Percentiles rank a stretch among this genome's conserved stretches.
phyloP scores from a whole-genome alignment of 2,329 filamentous ascomycete genomes.

The Penicillium hesseltinei region DNA sequence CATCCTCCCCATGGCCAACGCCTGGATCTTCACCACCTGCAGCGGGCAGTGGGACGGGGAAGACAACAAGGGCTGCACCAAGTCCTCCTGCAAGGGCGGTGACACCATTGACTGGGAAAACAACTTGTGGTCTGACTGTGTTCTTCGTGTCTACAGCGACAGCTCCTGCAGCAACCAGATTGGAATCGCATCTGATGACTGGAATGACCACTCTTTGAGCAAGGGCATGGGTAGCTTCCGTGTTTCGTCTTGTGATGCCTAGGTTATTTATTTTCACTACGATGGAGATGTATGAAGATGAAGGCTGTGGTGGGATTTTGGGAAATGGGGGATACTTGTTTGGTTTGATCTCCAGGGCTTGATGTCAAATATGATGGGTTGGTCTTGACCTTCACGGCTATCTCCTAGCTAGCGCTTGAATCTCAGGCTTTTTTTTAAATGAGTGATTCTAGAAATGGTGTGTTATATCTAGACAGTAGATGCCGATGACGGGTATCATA shows the following conservation, averaged over 20 bases:
- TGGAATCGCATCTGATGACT: slow-evolving; percentile 10
- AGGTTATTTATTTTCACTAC: background rate
- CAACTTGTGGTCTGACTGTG: slow-evolving; percentile 3
- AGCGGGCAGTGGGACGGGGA: slow-evolving; percentile 12
- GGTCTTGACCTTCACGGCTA: background rate
- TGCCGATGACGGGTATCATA: background rate
- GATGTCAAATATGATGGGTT: background rate
- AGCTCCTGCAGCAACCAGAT: slow-evolving; percentile 6
- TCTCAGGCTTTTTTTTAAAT: background rate
- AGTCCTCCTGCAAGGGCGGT: slow-evolving; percentile 2
- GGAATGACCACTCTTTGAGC: slow-evolving; percentile 7
- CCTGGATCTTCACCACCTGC: slow-evolving; percentile 13
- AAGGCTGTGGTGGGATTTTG: background rate
- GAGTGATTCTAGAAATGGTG: background rate
- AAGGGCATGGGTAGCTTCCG: slow-evolving; percentile 6
- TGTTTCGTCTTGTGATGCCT: background rate
- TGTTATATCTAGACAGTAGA: background rate
- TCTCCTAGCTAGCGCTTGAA: background rate
- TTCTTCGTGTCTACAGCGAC: slow-evolving; percentile 11
- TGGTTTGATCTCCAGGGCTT: background rate
- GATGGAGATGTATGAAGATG: background rate
- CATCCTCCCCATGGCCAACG: slow-evolving; percentile 11
- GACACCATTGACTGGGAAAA: slow-evolving; percentile 8
- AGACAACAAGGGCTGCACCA: slow-evolving; percentile 4
- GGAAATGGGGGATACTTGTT: background rate